phyloP scores from a whole-genome alignment of 192 early-diverging fungal species.

The Borealophlyctis nickersoniae region DNA sequence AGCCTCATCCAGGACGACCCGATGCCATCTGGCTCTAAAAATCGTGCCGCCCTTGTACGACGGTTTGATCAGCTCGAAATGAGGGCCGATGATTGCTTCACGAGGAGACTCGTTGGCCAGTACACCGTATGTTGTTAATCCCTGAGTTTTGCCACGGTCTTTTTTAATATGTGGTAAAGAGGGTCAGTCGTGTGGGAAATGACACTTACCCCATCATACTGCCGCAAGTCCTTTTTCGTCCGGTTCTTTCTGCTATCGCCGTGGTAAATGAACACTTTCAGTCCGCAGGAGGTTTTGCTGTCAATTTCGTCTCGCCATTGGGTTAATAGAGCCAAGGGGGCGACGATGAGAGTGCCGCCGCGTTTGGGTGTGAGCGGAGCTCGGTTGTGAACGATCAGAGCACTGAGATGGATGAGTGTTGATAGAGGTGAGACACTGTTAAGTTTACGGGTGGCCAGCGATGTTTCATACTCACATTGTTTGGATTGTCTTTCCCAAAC shows the following conservation, averaged over 20 bases:
- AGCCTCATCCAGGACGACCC: constrained; percentile 44
- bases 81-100: not conserved
- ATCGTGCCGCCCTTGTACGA: not conserved
- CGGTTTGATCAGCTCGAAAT: not conserved
- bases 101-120: constrained; percentile 23
- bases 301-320: constrained; percentile 64
- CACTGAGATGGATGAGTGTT: too few species aligned
- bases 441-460: too few species aligned
- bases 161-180: too few species aligned
- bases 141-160: constrained; percentile 1
- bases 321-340: constrained; percentile 58
- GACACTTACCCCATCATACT: not conserved
- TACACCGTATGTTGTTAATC: constrained; percentile 5
- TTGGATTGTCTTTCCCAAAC: constrained; percentile 1
- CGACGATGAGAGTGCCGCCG: constrained; percentile 57
- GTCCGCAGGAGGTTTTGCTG: constrained; percentile 43
- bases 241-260: constrained; percentile 35
- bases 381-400: constrained; percentile 51
- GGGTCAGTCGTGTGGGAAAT: too few species aligned
- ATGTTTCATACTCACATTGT: not conserved
- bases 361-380: not conserved
- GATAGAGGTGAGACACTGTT: not conserved
- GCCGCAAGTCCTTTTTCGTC: not conserved
- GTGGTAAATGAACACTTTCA: constrained; percentile 64
- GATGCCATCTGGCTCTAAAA: constrained; percentile 20